Percentiles rank a stretch among this genome's conserved stretches.
Evolutionary conservation across 2,329 filamentous ascomycete species (phyloP).

Genomic region (Penicillium sp.): DNA sequence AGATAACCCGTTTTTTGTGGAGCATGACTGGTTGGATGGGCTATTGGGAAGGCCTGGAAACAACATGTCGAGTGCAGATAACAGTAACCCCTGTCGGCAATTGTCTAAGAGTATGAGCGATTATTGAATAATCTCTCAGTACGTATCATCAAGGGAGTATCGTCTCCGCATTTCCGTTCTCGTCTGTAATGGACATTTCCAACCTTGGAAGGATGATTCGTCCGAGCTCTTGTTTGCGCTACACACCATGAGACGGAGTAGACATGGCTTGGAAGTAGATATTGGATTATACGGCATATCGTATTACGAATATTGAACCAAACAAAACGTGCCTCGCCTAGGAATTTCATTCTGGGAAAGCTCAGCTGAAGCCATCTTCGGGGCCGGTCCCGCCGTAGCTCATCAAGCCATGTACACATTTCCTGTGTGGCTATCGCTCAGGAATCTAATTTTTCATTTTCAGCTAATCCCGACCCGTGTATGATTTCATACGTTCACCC

Average conservation of each 20-base stretch:
- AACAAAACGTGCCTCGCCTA: background rate
- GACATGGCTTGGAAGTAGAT: background rate
- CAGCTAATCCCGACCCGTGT: background rate
- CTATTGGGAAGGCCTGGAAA: background rate
- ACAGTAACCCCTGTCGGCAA: background rate
- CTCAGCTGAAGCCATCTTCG: background rate
- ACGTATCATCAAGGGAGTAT: background rate
- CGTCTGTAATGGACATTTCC: background rate
- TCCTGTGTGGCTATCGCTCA: background rate
- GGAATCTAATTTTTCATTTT: background rate
- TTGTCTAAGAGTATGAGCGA: background rate
- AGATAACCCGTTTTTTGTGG: background rate
- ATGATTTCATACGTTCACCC: background rate
- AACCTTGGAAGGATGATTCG: background rate
- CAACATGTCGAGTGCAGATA: background rate
- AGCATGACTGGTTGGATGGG: background rate
- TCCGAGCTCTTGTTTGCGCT: background rate
- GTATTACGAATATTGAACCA: background rate
- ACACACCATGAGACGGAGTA: background rate
- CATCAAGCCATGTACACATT: background rate
- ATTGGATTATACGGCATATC: background rate
- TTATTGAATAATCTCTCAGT: too few species aligned
- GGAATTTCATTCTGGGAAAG: background rate
- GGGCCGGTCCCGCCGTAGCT: background rate
- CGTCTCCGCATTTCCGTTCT: background rate